Conservation (phyloP, 352 stramenopile genomes). For the Phytophthora fragariae region DNA sequence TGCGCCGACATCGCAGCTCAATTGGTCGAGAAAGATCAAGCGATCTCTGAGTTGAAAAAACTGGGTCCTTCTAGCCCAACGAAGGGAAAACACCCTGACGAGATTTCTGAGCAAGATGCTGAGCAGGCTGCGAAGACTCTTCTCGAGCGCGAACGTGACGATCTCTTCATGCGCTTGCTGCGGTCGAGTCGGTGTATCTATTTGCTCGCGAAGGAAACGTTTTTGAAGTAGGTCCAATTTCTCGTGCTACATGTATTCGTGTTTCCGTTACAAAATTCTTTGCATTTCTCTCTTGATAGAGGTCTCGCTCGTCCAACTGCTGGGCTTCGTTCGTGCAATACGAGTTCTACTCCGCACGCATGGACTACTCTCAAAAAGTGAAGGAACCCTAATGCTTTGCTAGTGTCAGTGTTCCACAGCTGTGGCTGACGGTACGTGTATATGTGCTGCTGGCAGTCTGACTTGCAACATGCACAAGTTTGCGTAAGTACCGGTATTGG, state of each 20-base stretch:
- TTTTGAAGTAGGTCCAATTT: neutral
- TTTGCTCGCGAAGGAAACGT: slow-evolving; percentile 12
- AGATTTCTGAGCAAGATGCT: neutral
- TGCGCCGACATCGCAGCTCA: slow-evolving; percentile 6
- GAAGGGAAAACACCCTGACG: neutral
- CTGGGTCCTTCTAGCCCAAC: neutral
- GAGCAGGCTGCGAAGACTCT: slow-evolving; percentile 3
- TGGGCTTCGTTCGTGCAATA: too few relatives aligned
- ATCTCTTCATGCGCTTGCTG: slow-evolving; percentile 22
- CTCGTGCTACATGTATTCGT: neutral
- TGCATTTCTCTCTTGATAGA: too few relatives aligned
- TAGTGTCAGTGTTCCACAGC: too few relatives aligned
- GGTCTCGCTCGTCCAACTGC: too few relatives aligned
- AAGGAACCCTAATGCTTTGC: too few relatives aligned
- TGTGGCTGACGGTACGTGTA: too few relatives aligned
- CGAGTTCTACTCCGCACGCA: too few relatives aligned
- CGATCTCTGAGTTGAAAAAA: slow-evolving; percentile 4
- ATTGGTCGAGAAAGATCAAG: slow-evolving; percentile 6
- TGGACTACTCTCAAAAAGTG: too few relatives aligned
- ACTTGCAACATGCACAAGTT: too few relatives aligned
- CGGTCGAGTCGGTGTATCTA: slow-evolving; percentile 13
- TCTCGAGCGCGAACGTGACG: slow-evolving; percentile 22
- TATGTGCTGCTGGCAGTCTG: too few relatives aligned
- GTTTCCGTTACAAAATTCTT: too few relatives aligned
- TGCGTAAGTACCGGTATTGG: too few relatives aligned